phyloP scores from a whole-genome alignment of 2,329 filamentous ascomycete genomes.

The Lasiodiplodia hormozganensis region DNA sequence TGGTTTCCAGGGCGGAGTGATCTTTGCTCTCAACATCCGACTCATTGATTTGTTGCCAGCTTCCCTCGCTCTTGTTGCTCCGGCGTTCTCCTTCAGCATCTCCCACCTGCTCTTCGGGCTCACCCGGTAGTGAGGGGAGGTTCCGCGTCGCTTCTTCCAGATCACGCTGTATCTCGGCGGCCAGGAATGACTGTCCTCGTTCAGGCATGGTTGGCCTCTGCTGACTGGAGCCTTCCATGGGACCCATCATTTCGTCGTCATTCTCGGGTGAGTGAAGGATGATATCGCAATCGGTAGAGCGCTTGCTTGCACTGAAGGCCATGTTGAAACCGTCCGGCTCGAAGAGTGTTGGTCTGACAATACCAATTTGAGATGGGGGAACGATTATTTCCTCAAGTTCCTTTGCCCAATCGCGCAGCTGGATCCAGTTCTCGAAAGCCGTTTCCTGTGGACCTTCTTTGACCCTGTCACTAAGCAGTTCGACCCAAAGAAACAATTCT shows the following conservation, averaged over 20 bases:
- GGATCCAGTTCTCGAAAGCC: constrained; percentile 5
- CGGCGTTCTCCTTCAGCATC: constrained; percentile 39
- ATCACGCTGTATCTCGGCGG: constrained; percentile 55
- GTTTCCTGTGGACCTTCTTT: not conserved
- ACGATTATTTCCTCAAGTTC: not conserved
- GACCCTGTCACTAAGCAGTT: constrained; percentile 6
- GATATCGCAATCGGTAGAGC: not conserved
- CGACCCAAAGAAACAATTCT: constrained; percentile 21
- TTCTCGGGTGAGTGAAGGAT: not conserved
- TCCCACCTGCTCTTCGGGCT: constrained; percentile 4
- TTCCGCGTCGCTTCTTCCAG: constrained; percentile 50
- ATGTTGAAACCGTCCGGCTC: constrained; percentile 2
- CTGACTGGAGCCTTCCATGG: constrained; percentile 1
- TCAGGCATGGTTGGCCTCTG: constrained; percentile 55
- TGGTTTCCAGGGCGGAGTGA: not conserved
- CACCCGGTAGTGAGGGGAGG: constrained; percentile 6
- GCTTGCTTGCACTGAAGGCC: not conserved
- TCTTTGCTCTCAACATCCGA: constrained; percentile 31
- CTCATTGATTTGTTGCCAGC: constrained; percentile 49
- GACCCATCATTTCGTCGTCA: not conserved
- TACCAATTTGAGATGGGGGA: not conserved
- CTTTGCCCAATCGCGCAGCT: constrained; percentile 17
- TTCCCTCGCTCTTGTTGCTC: constrained; percentile 48
- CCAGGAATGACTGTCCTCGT: constrained; percentile 53
- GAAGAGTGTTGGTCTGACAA: not conserved